Percentiles rank a stretch among this genome's conserved stretches.
phyloP scores from a whole-genome alignment of 805 yeast species.

The Scheffersomyces ergatensis region DNA sequence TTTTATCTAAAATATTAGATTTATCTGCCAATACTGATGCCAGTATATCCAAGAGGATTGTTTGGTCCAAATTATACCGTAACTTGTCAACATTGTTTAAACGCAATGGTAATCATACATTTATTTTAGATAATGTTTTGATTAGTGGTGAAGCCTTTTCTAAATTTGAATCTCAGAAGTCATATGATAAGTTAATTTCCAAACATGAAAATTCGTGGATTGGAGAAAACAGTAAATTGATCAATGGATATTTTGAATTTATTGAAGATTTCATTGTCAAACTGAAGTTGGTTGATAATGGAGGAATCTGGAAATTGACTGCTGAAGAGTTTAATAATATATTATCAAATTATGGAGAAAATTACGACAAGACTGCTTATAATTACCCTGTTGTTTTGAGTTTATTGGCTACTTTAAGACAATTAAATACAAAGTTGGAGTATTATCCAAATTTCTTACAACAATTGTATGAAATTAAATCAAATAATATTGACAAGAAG shows the following conservation, averaged over 20 bases:
- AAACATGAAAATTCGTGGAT: slow-evolving; percentile 7
- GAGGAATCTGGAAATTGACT: slow-evolving; percentile 6
- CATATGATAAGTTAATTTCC: slow-evolving; percentile 7
- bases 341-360: slow-evolving; percentile 5
- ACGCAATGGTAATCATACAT: slow-evolving; percentile 28
- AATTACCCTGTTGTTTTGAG: slow-evolving; percentile 9
- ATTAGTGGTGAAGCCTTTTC: slow-evolving; percentile 24
- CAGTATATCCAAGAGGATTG: slow-evolving; percentile 15
- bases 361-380: slow-evolving; percentile 5
- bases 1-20: slow-evolving; percentile 14
- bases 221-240: slow-evolving; percentile 11
- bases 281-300: slow-evolving; percentile 1
- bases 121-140: slow-evolving; percentile 33
- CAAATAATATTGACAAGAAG: slow-evolving; percentile 5
- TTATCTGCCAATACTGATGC: slow-evolving; percentile 12
- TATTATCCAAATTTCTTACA: slow-evolving; percentile 19
- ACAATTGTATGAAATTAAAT: slow-evolving; percentile 13
- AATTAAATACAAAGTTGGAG: slow-evolving; percentile 14
- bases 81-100: slow-evolving; percentile 32
- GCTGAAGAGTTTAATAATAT: slow-evolving; percentile 10
- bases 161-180: slow-evolving; percentile 17
- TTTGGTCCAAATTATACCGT: slow-evolving; percentile 24
- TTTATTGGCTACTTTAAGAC: slow-evolving; percentile 11
- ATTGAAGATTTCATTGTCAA: slow-evolving; percentile 5
- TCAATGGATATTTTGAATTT: slow-evolving; percentile 8